Evolutionary conservation across 2,329 filamentous ascomycete species (phyloP), one percentile per base, ranked within the genome.

Genomic region (Dichotomopilus funicola): DNA sequence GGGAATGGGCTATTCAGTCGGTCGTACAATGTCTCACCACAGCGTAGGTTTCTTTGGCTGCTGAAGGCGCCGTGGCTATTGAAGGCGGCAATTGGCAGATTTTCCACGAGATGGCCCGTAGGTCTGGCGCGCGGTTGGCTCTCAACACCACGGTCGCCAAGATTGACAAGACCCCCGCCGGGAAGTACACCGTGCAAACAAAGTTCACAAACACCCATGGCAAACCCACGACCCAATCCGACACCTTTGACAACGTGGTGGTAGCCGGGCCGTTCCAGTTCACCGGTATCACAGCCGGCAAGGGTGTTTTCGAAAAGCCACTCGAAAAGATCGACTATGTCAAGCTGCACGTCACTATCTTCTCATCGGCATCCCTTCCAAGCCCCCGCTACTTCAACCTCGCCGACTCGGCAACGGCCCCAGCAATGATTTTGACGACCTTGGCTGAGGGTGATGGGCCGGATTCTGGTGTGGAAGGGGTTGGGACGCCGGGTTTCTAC

Each of bases 11-110:
- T 9, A 2, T 27, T 5, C 9, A 6, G 10, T 12, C 19, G 41
- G 8, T 13, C 7, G 2, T 37, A 11, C 19, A 27, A 27, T 27
- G 19, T 27, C 19, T 27, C 19, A 27, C 19, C 19, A 27, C 19
- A 27, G 19, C 19, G 38, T 36, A 77, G 75, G 87, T 95, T 2
- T 92, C 91, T 44, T 89, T 97, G 83, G 88, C 91, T 2, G 88
- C 91, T 0, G 86, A 92, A 51, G 91, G 90, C 6, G 89, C 91
- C 0, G 82, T 91, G 68, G 77, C 87, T 13, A 80, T 97, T 1
- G 71, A 81, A 11, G 91, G 91, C 6, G 94, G 94, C 1, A 99
- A 97, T 70, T 97, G 91, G 91, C 85, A 83, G 64, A 96, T 99
- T 53, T 99, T 99, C 67, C 79, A 86, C n/a, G 74, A 78, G 45